phyloP scores from a whole-genome alignment of 2,329 filamentous ascomycete genomes.

The Chrysoporthe puriensis region DNA sequence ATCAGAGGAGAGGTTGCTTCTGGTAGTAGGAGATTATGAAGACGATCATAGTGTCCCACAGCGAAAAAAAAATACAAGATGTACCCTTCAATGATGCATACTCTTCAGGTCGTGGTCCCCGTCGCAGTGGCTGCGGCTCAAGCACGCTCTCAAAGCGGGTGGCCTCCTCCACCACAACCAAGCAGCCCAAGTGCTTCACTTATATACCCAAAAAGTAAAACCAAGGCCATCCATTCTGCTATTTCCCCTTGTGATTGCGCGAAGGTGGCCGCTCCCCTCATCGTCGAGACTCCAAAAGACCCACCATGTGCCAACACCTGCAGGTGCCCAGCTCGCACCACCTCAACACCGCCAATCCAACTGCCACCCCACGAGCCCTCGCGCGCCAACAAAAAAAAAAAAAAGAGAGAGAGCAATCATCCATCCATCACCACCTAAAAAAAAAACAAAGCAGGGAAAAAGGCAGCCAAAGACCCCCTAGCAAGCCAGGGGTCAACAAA shows the following conservation, averaged over 20 bases:
- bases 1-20: too few species aligned
- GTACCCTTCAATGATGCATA: too few species aligned
- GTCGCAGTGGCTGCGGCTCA: neutral
- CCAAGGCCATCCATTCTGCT: neutral
- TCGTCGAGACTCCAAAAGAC: neutral
- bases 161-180: too few species aligned
- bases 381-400: neutral
- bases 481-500: slow-evolving; percentile 4
- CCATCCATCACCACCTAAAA: too few species aligned
- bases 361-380: too few species aligned
- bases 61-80: too few species aligned
- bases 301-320: neutral
- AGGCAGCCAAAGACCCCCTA: neutral
- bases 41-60: too few species aligned
- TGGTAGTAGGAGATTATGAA: too few species aligned
- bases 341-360: too few species aligned
- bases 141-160: neutral
- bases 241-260: neutral
- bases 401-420: too few species aligned
- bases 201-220: neutral
- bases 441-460: neutral
- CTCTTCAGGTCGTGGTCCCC: neutral
- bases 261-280: neutral
- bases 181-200: neutral
- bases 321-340: too few species aligned